Percentiles rank a stretch among this genome's conserved stretches.
Evolutionary conservation across 2,329 filamentous ascomycete species (phyloP).

Genomic region (Claviceps lovelessii): DNA sequence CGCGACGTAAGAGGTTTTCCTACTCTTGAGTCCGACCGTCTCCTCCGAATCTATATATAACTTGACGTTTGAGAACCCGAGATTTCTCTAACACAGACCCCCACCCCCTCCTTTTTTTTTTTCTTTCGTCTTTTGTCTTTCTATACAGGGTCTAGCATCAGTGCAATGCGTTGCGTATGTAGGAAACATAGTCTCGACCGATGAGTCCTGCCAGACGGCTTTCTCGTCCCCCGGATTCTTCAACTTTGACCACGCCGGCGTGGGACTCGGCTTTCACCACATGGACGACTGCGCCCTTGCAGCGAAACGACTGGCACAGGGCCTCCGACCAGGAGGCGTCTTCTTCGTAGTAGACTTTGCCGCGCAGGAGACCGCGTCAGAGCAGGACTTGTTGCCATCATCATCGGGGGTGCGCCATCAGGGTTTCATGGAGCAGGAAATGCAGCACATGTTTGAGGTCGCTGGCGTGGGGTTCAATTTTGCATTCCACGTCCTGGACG

Average conservation of each 20-base stretch:
- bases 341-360: conserved; percentile 56
- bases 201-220: conserved; percentile 33
- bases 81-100: too few species aligned
- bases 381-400: conserved; percentile 6
- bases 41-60: too few species aligned
- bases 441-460: conserved; percentile 46
- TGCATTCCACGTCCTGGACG: conserved; percentile 37
- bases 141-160: conserved; percentile 28
- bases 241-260: conserved; percentile 52
- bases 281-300: conserved; percentile 50
- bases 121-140: too few species aligned
- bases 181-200: conserved; percentile 40
- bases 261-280: conserved; percentile 53
- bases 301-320: conserved; percentile 41
- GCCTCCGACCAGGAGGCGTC: conserved; percentile 51
- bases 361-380: conserved; percentile 28
- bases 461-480: conserved; percentile 48
- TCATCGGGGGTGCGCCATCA: conserved; percentile 44
- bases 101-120: too few species aligned
- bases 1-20: conserved; percentile 29
- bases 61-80: too few species aligned
- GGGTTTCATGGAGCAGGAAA: conserved; percentile 48
- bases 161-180: conserved; percentile 41
- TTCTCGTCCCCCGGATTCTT: conserved; percentile 49
- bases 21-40: neutral